Conservation (phyloP, 805 yeast species). For the Groenewaldozyma tartarivorans region DNA sequence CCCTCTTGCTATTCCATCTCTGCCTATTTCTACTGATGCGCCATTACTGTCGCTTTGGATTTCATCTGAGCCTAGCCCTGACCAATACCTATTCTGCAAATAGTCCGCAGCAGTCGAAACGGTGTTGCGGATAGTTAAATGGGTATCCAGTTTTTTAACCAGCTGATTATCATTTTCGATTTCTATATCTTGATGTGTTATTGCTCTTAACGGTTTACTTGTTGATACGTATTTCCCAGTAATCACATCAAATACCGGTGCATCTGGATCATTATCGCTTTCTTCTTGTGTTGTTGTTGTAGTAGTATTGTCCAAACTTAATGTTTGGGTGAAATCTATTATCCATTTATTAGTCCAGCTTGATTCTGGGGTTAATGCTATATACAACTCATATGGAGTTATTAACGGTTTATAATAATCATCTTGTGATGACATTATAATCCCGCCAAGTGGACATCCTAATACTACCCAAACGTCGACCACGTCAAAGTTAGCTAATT, state of each 20-base stretch:
- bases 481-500: conserved; percentile 90
- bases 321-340: conserved; percentile 58
- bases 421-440: conserved; percentile 65
- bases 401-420: conserved; percentile 83
- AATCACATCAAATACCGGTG: conserved; percentile 82
- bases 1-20: conserved; percentile 83
- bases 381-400: conserved; percentile 82
- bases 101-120: conserved; percentile 81
- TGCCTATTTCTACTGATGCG: conserved; percentile 74
- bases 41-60: conserved; percentile 40
- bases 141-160: conserved; percentile 45
- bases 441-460: conserved; percentile 93
- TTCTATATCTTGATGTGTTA: conserved; percentile 56
- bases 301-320: conserved; percentile 26
- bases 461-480: conserved; percentile 90
- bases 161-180: conserved; percentile 24
- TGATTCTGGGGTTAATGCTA: conserved; percentile 68
- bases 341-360: conserved; percentile 95
- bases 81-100: conserved; percentile 69
- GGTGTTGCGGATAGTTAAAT: conserved; percentile 60
- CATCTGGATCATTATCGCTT: conserved; percentile 39
- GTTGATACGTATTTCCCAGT: conserved; percentile 66
- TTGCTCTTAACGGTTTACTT: conserved; percentile 66
- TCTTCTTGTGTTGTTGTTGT: conserved; percentile 16
- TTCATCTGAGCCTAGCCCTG: conserved; percentile 85